phyloP scores from a whole-genome alignment of 352 stramenopile species.

The Phytophthora sp. region DNA sequence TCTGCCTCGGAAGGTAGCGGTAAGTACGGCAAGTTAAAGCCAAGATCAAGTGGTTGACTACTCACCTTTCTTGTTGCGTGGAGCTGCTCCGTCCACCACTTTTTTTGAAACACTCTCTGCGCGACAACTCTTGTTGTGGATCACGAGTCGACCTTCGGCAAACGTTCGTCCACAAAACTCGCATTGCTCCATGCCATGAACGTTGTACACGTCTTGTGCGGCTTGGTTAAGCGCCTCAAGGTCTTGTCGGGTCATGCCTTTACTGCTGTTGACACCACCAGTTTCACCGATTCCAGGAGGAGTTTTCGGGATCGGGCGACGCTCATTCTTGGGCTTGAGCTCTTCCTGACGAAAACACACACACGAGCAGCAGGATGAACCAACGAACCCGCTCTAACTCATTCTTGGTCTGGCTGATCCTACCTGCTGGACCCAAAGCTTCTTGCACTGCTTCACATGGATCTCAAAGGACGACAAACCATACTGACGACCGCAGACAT shows the following conservation, averaged over 20 bases:
- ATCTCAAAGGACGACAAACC: constrained; percentile 85
- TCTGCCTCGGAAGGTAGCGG: constrained; percentile 12
- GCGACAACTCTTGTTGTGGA: constrained; percentile 70
- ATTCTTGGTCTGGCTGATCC: neutral
- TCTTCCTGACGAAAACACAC: constrained; percentile 62
- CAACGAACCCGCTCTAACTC: neutral
- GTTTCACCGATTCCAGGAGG: constrained; percentile 52
- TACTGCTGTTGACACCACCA: neutral
- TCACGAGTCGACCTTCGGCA: constrained; percentile 71
- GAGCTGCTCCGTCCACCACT: constrained; percentile 54
- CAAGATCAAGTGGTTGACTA: neutral
- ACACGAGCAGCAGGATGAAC: too few relatives aligned
- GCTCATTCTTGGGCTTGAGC: constrained; percentile 65
- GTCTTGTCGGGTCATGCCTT: constrained; percentile 56
- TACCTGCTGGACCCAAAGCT: constrained; percentile 75
- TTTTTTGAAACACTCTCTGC: constrained; percentile 52
- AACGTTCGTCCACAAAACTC: constrained; percentile 79
- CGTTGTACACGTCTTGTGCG: constrained; percentile 71
- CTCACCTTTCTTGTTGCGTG: constrained; percentile 63
- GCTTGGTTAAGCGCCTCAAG: constrained; percentile 74
- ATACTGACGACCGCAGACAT: constrained; percentile 83
- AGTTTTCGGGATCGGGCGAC: constrained; percentile 69
- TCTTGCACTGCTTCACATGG: constrained; percentile 87
- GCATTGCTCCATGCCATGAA: constrained; percentile 83
- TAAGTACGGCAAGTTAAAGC: neutral